Conservation (phyloP, 192 early-diverging fungal species). For the Pilaira anomala region DNA sequence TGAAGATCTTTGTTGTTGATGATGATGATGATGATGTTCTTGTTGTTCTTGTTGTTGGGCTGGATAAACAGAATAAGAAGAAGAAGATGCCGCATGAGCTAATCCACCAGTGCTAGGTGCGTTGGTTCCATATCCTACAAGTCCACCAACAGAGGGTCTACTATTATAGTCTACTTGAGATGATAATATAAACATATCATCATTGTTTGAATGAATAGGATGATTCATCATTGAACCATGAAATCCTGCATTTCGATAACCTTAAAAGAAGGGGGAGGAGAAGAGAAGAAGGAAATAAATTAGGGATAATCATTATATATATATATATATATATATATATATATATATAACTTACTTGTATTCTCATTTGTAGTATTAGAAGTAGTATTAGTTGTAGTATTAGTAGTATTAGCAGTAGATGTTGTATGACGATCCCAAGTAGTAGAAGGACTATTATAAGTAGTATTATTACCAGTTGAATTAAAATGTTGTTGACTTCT, state of each 20-base stretch:
- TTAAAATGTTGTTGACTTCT: conserved; percentile 1
- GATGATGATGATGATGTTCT: conserved; percentile 2
- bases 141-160: not conserved
- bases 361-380: not conserved
- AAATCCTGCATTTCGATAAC: conserved; percentile 14
- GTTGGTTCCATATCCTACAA: not conserved
- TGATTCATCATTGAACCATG: conserved; percentile 17
- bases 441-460: not conserved
- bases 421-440: conserved; percentile 4
- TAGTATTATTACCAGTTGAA: not conserved
- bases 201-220: conserved; percentile 7
- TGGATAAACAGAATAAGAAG: conserved; percentile 13
- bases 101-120: too few species aligned
- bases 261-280: conserved; percentile 10
- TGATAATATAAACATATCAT: conserved; percentile 18
- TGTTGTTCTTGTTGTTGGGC: not conserved
- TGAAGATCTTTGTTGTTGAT: not conserved
- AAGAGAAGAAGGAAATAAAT: not conserved
- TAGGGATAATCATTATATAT: not conserved
- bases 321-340: not conserved
- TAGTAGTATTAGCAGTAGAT: not conserved
- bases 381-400: too few species aligned
- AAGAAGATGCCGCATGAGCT: not conserved
- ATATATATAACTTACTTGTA: conserved; percentile 6
- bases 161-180: conserved; percentile 11